Conservation (phyloP, 1,284 basidiomycete species). For the Ustilago sp. region DNA sequence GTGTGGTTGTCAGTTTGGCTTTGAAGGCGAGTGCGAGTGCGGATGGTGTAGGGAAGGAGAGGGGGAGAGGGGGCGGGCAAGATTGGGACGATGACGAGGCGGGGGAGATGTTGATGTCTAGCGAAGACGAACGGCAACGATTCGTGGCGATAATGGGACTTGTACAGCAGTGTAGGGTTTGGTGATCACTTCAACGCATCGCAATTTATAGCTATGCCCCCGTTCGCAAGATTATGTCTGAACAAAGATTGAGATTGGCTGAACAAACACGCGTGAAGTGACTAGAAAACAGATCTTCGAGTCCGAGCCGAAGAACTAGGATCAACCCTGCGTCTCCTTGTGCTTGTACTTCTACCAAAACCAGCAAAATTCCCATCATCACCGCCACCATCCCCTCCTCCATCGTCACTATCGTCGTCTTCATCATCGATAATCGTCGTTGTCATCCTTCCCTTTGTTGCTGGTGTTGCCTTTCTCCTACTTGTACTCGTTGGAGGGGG, state of each 20-base stretch:
- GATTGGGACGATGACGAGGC: constrained; percentile 48
- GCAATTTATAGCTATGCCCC: too few relatives aligned
- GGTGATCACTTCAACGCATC: constrained; percentile 9
- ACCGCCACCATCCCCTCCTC: constrained; percentile 14
- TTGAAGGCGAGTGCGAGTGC: constrained; percentile 19
- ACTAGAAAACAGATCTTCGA: constrained; percentile 23
- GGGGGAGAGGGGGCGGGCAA: not conserved
- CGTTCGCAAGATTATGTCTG: too few relatives aligned
- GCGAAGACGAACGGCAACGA: constrained; percentile 76
- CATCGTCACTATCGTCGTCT: constrained; percentile 7
- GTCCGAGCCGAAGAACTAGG: constrained; percentile 7
- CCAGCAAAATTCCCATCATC: constrained; percentile 53
- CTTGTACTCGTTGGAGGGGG: not conserved
- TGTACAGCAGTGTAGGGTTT: constrained; percentile 72
- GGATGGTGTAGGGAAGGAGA: not conserved
- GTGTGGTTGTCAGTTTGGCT: constrained; percentile 44
- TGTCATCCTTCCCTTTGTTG: constrained; percentile 4
- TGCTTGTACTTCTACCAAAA: constrained; percentile 32
- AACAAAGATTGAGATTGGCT: not conserved
- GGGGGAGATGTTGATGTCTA: constrained; percentile 65
- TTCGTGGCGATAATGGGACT: constrained; percentile 79
- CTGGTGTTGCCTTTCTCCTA: not conserved
- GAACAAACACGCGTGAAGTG: not conserved
- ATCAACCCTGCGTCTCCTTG: constrained; percentile 31
- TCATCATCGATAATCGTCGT: constrained; percentile 24